phyloP scores from a whole-genome alignment of 2,329 filamentous ascomycete genomes.

The Neoscytalidium dimidiatum region DNA sequence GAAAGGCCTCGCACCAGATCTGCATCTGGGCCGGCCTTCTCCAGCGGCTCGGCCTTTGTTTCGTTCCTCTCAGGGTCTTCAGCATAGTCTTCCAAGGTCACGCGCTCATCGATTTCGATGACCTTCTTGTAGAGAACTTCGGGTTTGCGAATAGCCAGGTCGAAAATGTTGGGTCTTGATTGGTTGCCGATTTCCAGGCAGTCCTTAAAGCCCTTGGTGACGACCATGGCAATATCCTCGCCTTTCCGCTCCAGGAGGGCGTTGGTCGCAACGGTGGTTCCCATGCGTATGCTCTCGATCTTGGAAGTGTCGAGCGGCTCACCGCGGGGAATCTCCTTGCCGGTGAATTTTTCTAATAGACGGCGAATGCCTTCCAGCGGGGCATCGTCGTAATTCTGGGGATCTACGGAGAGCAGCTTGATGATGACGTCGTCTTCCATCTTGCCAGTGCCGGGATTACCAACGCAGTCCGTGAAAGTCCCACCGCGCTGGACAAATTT shows the following conservation, averaged over 20 bases:
- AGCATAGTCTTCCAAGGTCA: constrained; percentile 88
- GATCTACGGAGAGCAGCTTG: constrained; percentile 88
- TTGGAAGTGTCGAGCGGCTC: constrained; percentile 76
- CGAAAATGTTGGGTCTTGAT: constrained; percentile 85
- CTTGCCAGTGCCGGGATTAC: constrained; percentile 69
- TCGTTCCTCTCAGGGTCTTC: constrained; percentile 73
- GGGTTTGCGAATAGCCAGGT: constrained; percentile 82
- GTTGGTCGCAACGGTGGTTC: constrained; percentile 92
- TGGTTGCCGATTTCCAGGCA: constrained; percentile 90
- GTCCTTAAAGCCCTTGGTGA: constrained; percentile 85
- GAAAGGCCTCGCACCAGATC: constrained; percentile 71
- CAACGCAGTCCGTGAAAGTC: constrained; percentile 91
- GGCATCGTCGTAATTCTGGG: constrained; percentile 86
- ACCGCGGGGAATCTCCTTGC: constrained; percentile 75
- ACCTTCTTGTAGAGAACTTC: constrained; percentile 84
- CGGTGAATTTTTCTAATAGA: constrained; percentile 76
- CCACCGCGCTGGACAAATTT: constrained; percentile 65
- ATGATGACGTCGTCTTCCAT: constrained; percentile 77
- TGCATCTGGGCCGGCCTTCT: constrained; percentile 46
- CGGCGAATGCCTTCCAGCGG: constrained; percentile 88
- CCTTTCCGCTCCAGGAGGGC: constrained; percentile 88
- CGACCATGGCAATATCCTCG: constrained; percentile 82
- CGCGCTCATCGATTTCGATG: constrained; percentile 86
- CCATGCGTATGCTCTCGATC: constrained; percentile 94
- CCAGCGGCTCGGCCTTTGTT: constrained; percentile 57